Evolutionary conservation across 2,329 filamentous ascomycete genomes (phyloP).

Genomic region (Trichoderma atroviride): DNA sequence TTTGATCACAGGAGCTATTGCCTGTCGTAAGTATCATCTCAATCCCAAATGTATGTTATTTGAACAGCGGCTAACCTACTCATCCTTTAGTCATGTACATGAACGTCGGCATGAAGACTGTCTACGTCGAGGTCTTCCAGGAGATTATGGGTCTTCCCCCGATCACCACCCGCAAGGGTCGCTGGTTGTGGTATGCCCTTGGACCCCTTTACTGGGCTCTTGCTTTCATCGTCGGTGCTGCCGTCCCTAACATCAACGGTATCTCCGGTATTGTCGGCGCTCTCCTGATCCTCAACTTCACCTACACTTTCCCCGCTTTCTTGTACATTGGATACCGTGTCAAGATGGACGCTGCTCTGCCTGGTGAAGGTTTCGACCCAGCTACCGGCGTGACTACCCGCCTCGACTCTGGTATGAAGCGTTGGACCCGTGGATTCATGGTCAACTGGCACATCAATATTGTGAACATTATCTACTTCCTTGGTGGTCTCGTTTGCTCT

Average conservation of each 20-base stretch:
- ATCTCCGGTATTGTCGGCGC: slow-evolving; percentile 20
- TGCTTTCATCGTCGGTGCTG: slow-evolving; percentile 19
- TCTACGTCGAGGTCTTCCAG: slow-evolving; percentile 22
- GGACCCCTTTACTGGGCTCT: slow-evolving; percentile 23
- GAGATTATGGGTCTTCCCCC: slow-evolving; percentile 15
- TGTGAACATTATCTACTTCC: slow-evolving; percentile 22
- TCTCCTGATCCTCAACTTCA: slow-evolving; percentile 24
- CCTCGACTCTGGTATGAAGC: neutral
- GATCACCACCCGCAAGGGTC: slow-evolving; percentile 15
- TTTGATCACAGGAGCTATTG: slow-evolving; percentile 19
- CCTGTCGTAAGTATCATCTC: slow-evolving; percentile 19
- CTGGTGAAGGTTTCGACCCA: slow-evolving; percentile 17
- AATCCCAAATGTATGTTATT: too few species aligned
- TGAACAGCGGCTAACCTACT: neutral
- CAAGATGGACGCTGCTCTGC: slow-evolving; percentile 11
- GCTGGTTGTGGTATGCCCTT: slow-evolving; percentile 22
- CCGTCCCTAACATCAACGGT: slow-evolving; percentile 22
- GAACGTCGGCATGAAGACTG: slow-evolving; percentile 24
- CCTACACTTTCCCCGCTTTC: slow-evolving; percentile 23
- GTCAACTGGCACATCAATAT: slow-evolving; percentile 20
- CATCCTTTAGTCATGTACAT: slow-evolving; percentile 19
- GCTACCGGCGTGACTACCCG: slow-evolving; percentile 17
- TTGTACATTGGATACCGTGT: slow-evolving; percentile 19
- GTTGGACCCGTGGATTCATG: slow-evolving; percentile 18
- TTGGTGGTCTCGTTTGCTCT: slow-evolving; percentile 16